These are phyloP conservation scores for Trypanosoma conorhini DNA, from an alignment of 208 protist species.

Conservation along the genomic window DNA sequence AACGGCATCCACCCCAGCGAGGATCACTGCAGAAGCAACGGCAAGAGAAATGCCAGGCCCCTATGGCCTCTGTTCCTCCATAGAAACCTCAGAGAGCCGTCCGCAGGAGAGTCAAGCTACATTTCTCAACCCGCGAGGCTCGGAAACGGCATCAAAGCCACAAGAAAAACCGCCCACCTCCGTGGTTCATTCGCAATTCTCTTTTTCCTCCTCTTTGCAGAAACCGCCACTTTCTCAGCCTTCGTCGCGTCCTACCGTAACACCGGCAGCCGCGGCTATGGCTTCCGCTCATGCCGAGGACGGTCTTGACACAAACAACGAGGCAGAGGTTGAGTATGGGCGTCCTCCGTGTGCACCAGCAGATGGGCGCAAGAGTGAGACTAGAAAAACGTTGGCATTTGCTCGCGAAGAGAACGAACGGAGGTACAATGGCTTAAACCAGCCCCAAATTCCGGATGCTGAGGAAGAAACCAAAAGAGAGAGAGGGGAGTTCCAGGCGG, in stretches of 20 bases:
- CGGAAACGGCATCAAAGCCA: not conserved
- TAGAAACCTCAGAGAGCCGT: conserved; percentile 9
- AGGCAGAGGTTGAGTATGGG: not conserved
- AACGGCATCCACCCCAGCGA: not conserved
- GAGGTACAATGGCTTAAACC: conserved; percentile 7
- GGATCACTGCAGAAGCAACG: not conserved
- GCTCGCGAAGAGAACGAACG: conserved; percentile 8
- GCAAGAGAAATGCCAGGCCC: not conserved
- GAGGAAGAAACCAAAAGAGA: conserved; percentile 1
- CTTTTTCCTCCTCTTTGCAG: conserved; percentile 10
- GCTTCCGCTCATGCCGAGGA: not conserved
- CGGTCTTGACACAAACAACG: not conserved
- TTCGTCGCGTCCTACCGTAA: not conserved
- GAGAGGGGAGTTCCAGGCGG: not conserved
- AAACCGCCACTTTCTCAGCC: conserved; percentile 30
- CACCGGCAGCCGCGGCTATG: not conserved
- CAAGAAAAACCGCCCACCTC: not conserved
- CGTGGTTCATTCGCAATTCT: conserved; percentile 1
- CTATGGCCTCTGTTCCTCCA: conserved; percentile 3
- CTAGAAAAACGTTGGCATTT: conserved; percentile 1
- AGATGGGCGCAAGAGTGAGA: not conserved
- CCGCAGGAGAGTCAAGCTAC: not conserved
- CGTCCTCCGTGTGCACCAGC: not conserved
- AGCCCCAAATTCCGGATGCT: not conserved
- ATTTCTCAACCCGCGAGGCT: not conserved